Percentiles rank a stretch among this genome's conserved stretches.
These are phyloP conservation scores for Heterobasidion annosum DNA, from an alignment of 1,284 basidiomycete species.

Conservation along the genomic window DNA sequence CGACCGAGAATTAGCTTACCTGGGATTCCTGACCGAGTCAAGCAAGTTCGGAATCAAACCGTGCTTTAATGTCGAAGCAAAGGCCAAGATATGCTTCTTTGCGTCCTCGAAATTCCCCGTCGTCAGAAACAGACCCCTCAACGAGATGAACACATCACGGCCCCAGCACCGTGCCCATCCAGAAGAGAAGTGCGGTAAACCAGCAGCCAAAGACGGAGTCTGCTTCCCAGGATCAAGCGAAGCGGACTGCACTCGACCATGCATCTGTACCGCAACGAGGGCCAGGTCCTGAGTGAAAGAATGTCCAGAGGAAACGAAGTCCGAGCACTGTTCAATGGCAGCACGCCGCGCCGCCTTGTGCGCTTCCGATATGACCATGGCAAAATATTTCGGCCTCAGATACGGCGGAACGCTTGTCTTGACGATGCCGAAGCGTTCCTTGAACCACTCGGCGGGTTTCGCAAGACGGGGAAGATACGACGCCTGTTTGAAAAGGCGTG, in stretches of 20 bases:
- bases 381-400: conserved; percentile 90
- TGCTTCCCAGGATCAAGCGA: conserved; percentile 67
- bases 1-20: conserved; percentile 38
- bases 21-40: conserved; percentile 77
- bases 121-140: conserved; percentile 86
- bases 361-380: conserved; percentile 80
- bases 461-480: conserved; percentile 33
- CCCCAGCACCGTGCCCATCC: conserved; percentile 96
- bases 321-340: conserved; percentile 80
- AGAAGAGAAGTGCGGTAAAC: conserved; percentile 84
- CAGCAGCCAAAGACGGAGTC: conserved; percentile 85
- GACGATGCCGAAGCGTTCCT: conserved; percentile 75
- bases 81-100: conserved; percentile 81
- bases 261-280: conserved; percentile 84
- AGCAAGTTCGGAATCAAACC: conserved; percentile 90
- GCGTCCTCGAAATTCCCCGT: conserved; percentile 87
- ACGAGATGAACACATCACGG: conserved; percentile 92
- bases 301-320: conserved; percentile 78
- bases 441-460: conserved; percentile 74
- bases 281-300: conserved; percentile 87
- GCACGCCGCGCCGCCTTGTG: conserved; percentile 82
- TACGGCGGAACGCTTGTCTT: conserved; percentile 71
- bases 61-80: conserved; percentile 81
- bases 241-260: conserved; percentile 82
- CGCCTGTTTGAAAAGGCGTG: conserved; percentile 65